Base-by-base conservation (phyloP, 179 eudicot genomes). In the Nepenthes alata region DNA sequence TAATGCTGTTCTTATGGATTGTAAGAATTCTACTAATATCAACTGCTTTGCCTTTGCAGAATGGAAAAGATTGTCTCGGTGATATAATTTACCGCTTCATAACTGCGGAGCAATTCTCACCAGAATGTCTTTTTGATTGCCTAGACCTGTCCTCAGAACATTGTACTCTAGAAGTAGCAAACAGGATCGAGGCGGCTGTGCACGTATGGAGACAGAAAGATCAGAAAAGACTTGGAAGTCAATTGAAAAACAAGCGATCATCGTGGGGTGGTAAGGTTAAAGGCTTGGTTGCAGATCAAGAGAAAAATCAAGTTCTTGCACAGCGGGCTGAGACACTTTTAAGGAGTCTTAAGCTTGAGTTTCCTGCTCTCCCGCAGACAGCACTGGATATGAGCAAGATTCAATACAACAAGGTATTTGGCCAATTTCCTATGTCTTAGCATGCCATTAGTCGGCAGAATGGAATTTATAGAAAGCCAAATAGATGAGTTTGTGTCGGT, bases 311-410 rank as follows among this genome's bases (percentile, higher is more conserved):
- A 9, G 68, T 74, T 60, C 85, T 94, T 36, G 85, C 85, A 25
- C 73, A 77, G 49, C 81, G 96, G 52, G 97, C 97, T 55, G 89
- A 82, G 70, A 80, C 81, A 2, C 82, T 94, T 25, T 69, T 94
- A 68, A 81, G 75, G 53, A 74, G 80, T 70, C 74, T 87, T 49
- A 84, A 81, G 66, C 74, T 82, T 59, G 95, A 86, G 36, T 94
- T 80, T 64, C 99, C 99, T 11, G 85, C 83, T 50, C 85, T 94
- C 44, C 97, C 99, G 8, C 99, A 94, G 65, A 94, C 99, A 56
- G 73, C 85, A 9, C 58, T 94, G 60, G 99, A 94, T 53, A 90
- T 94, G 97, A 85, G 76, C 84, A 94, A 90, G 75, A 87, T 94
- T 62, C 99, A 85, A 37, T 87, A 79, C 68, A 94, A 90, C 80